Conservation (phyloP, 768 basidiomycete genomes). For the Tulasnella sp. region DNA sequence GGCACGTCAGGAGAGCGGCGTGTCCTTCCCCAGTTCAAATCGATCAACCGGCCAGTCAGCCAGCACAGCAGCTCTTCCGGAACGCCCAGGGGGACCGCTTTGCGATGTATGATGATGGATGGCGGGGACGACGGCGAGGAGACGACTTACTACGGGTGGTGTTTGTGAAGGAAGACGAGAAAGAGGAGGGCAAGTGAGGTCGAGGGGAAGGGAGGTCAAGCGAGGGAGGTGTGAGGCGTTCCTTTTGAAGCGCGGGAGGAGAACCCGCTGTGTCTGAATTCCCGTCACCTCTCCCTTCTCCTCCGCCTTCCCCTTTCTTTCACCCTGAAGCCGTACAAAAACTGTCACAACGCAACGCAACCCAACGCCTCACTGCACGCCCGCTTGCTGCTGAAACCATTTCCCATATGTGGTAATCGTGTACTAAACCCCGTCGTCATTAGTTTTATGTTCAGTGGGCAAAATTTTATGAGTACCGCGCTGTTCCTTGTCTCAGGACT, state of each 20-base stretch:
- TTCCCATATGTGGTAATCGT: background rate
- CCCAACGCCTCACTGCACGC: too few species aligned
- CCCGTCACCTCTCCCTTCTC: slow-evolving; percentile 7
- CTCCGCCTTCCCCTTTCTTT: background rate
- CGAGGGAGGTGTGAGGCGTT: slow-evolving; percentile 15
- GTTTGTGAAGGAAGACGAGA: background rate
- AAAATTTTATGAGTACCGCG: background rate
- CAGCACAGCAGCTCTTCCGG: background rate
- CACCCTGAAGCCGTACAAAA: background rate
- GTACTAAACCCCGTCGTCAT: background rate
- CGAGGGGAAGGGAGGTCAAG: slow-evolving; percentile 1
- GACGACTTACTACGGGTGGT: background rate
- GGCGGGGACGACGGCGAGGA: background rate
- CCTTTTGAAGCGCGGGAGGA: slow-evolving; percentile 19
- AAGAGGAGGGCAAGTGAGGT: slow-evolving; percentile 12
- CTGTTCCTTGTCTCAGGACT: background rate
- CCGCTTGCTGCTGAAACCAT: background rate
- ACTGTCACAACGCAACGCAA: slow-evolving; percentile 3
- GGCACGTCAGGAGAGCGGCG: slow-evolving; percentile 25
- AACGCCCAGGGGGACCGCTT: background rate
- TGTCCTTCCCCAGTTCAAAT: slow-evolving; percentile 8
- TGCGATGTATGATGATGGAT: background rate
- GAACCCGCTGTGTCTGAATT: slow-evolving; percentile 14
- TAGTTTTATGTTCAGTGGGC: background rate
- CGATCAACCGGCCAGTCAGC: slow-evolving; percentile 8